These are phyloP conservation scores for Antrodiella citrinella DNA, from an alignment of 768 basidiomycete genomes.

Conservation along the genomic window DNA sequence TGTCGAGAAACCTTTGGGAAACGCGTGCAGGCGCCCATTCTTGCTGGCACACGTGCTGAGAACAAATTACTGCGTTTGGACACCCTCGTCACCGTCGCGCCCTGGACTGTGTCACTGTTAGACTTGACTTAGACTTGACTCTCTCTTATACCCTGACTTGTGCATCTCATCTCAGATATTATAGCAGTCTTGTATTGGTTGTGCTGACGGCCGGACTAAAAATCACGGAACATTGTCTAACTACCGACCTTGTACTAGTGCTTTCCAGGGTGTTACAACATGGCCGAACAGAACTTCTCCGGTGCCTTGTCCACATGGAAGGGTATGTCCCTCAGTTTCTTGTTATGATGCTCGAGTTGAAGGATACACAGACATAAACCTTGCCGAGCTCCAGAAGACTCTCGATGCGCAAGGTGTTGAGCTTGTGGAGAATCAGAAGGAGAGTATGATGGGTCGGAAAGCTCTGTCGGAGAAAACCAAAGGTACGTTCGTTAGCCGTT, in stretches of 20 bases:
- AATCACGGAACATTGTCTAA: not conserved
- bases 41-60: not conserved
- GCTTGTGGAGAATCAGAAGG: conserved; percentile 97
- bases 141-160: not conserved
- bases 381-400: conserved; percentile 86
- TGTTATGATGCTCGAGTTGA: conserved; percentile 4
- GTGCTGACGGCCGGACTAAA: too few relatives aligned
- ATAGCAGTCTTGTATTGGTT: not conserved
- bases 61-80: not conserved
- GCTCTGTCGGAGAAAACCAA: conserved; percentile 93
- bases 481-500: conserved; percentile 40
- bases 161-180: not conserved
- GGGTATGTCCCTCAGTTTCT: conserved; percentile 37
- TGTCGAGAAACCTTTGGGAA: too few relatives aligned
- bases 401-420: conserved; percentile 91
- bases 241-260: not conserved
- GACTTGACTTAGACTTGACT: not conserved
- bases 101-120: not conserved
- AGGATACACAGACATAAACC: conserved; percentile 59
- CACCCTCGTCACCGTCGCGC: not conserved
- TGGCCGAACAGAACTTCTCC: conserved; percentile 77
- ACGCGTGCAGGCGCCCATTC: not conserved
- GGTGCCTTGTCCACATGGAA: conserved; percentile 89
- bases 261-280: conserved; percentile 1
- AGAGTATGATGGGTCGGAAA: conserved; percentile 89